phyloP scores from a whole-genome alignment of 495 filamentous ascomycete genomes.

The Opeltia flavorubescens region DNA sequence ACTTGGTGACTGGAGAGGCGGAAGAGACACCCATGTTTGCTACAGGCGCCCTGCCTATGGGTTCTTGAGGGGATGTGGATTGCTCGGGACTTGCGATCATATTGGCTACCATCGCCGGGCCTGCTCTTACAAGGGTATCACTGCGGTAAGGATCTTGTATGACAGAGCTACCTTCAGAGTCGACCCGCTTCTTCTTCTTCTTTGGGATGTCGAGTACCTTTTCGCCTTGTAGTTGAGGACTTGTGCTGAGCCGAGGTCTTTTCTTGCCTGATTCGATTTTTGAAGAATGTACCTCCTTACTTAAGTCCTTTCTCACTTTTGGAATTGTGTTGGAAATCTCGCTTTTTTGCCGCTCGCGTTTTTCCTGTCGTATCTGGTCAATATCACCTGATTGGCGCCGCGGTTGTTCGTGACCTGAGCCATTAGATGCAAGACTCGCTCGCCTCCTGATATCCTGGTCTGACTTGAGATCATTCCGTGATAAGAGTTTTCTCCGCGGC shows the following conservation, averaged over 20 bases:
- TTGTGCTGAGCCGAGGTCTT: conserved; percentile 50
- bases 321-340: conserved; percentile 2
- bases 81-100: conserved; percentile 17
- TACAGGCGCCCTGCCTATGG: conserved; percentile 15
- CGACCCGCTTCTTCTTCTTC: conserved; percentile 34
- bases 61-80: conserved; percentile 17
- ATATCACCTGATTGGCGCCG: conserved; percentile 31
- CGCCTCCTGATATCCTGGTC: conserved; percentile 33
- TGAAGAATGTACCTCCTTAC: conserved; percentile 4
- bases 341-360: conserved; percentile 6
- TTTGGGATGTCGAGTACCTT: conserved; percentile 28
- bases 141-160: conserved; percentile 7
- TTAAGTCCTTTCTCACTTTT: conserved; percentile 5
- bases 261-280: conserved; percentile 38
- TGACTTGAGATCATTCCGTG: conserved; percentile 41
- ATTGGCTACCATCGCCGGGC: conserved; percentile 25
- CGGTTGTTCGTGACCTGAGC: conserved; percentile 18
- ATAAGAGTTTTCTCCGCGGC: conserved; percentile 44
- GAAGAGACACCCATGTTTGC: conserved; percentile 17
- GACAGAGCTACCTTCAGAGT: conserved; percentile 18
- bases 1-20: conserved; percentile 11
- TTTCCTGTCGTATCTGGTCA: conserved; percentile 8
- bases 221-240: conserved; percentile 46
- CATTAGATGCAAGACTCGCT: conserved; percentile 15
- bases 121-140: conserved; percentile 4